A percentile compares a stretch with the other conserved stretches of the same genome.
Conservation (phyloP, 1,284 basidiomycete genomes). For the Coriolopsis trogii region DNA sequence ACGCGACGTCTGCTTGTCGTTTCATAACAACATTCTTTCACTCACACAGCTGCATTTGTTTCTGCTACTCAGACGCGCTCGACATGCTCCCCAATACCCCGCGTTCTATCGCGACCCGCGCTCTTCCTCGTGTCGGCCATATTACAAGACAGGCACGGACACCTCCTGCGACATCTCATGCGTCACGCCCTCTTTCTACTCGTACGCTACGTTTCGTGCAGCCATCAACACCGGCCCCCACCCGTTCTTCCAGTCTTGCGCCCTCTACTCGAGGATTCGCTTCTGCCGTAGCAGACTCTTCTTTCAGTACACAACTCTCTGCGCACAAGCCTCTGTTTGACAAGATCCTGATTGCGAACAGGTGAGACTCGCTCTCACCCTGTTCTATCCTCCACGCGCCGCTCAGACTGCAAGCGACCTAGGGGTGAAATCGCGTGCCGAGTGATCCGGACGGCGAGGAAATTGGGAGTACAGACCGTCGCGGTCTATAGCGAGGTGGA, state of each 20-base stretch:
- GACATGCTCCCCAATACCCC: slow-evolving; percentile 21
- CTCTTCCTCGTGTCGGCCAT: slow-evolving; percentile 12
- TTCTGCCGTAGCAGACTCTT: slow-evolving; percentile 14
- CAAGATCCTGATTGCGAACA: slow-evolving; percentile 87
- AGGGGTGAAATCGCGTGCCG: slow-evolving; percentile 96
- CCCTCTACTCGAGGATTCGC: slow-evolving; percentile 22
- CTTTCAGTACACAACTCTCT: slow-evolving; percentile 11
- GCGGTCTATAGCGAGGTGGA: slow-evolving; percentile 92
- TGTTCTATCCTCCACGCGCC: background rate
- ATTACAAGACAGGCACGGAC: background rate
- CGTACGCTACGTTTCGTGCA: too few relatives aligned
- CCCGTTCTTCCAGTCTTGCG: too few relatives aligned
- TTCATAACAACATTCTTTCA: background rate
- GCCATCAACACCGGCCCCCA: too few relatives aligned
- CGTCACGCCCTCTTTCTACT: too few relatives aligned
- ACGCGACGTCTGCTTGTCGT: too few relatives aligned
- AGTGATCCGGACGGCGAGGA: slow-evolving; percentile 87
- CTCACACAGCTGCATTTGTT: background rate
- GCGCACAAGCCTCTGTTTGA: slow-evolving; percentile 61
- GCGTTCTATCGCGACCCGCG: slow-evolving; percentile 16
- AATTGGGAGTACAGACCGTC: slow-evolving; percentile 87
- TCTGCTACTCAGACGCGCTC: background rate
- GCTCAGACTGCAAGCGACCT: background rate
- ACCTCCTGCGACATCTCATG: too few relatives aligned
- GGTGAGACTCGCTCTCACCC: slow-evolving; percentile 42